Evolutionary conservation across 192 early-diverging fungal species (phyloP).

Genomic region (Funneliformis mosseae): DNA sequence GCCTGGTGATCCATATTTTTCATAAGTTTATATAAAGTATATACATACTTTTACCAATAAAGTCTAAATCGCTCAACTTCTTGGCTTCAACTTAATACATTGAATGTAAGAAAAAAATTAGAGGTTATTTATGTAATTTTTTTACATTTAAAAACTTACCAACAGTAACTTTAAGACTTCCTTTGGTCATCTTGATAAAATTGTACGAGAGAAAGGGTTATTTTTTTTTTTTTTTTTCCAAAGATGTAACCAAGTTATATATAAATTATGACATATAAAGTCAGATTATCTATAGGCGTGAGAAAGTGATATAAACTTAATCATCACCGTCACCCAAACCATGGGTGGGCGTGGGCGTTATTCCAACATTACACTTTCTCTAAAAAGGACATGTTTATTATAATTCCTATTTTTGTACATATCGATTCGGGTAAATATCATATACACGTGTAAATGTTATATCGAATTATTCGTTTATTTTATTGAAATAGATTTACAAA

Average conservation of each 20-base stretch:
- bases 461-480: too few relatives aligned
- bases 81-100: background rate
- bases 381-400: too few relatives aligned
- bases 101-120: background rate
- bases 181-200: background rate
- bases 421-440: too few relatives aligned
- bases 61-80: background rate
- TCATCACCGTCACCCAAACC: too few relatives aligned
- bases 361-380: too few relatives aligned
- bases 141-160: background rate
- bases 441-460: too few relatives aligned
- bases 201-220: background rate
- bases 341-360: too few relatives aligned
- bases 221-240: background rate
- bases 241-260: background rate
- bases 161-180: background rate
- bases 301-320: too few relatives aligned
- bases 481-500: too few relatives aligned
- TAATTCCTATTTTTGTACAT: too few relatives aligned
- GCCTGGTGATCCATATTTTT: background rate
- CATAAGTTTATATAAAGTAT: background rate
- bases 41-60: background rate
- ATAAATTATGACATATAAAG: background rate
- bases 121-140: background rate
- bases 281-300: too few relatives aligned